Evolutionary conservation across 352 stramenopile species (phyloP), one percentile per base, ranked within the genome.

Genomic region (Phytophthora podocarpi): DNA sequence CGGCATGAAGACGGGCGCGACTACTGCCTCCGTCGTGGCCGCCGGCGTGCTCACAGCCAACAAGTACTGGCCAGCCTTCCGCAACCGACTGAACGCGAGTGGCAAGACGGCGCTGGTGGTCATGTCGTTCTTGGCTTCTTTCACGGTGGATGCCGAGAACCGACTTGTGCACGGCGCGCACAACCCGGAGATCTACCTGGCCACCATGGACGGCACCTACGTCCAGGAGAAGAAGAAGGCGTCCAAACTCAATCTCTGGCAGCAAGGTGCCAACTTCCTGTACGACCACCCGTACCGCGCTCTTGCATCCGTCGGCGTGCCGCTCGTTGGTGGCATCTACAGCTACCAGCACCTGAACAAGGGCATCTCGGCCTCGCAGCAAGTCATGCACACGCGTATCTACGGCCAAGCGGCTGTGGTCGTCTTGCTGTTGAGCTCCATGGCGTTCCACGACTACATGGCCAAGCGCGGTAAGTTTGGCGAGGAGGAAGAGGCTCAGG

Each of bases 401-500:
- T 95, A 95, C 70, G 83, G 85, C 45, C 85, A 95, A 42, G 74
- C 67, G 15, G 64, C 82, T 0, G 77, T 91, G 1, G 82, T 95
- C 3, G 66, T 87, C 24, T 40, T 95, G 47, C 70, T 95, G 49
- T 64, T 95, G 23, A 70, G 76, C 63, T 87, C 85, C 42, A 95
- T 95, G 83, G 82, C 72, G 8, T 93, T 95, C 73, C 82, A 95
- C 49, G 85, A 95, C 62, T 95, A 84, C 60, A 95, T 95, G 85
- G 55, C 67, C 15, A 82, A 79, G 50, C 83, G 66, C 40, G 85
- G 85, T 34, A 77, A 80, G 57, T 92, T 91, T n/a, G n/a, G n/a
- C n/a, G 68, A 78, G 23, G 58, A 74, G 18, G 40, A 71, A 32
- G 60, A 59, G 31, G 45, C 30, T 6, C 35, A 52, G 3, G 36